A percentile compares a stretch with the other conserved stretches of the same genome.
Conservation (phyloP, 805 yeast genomes). For the Wickerhamia fluorescens region DNA sequence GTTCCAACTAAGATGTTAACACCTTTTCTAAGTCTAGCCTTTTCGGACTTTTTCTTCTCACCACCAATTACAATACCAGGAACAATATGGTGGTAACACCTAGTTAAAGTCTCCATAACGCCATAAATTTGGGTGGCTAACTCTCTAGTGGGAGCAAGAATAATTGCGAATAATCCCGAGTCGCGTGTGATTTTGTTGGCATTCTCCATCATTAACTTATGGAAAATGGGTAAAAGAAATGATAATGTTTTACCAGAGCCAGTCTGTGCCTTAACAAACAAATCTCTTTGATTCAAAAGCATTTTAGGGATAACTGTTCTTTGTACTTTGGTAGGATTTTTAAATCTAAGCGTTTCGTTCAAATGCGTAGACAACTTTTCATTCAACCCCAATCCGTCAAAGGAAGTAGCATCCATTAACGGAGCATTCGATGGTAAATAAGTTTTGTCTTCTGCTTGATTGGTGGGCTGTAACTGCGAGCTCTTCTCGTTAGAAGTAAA, state of each 20-base stretch:
- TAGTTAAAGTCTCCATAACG: conserved; percentile 65
- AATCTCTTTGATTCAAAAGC: conserved; percentile 44
- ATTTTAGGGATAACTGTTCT: conserved; percentile 67
- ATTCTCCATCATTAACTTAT: conserved; percentile 54
- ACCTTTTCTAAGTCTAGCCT: conserved; percentile 92
- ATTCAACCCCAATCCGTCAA: conserved; percentile 64
- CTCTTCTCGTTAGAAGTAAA: conserved; percentile 41
- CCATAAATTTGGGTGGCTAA: conserved; percentile 83
- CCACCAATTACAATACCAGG: conserved; percentile 98
- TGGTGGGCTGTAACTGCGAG: conserved; percentile 54
- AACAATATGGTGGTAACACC: conserved; percentile 80
- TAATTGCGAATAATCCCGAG: conserved; percentile 82
- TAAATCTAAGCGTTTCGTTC: conserved; percentile 45
- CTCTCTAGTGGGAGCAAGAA: conserved; percentile 92
- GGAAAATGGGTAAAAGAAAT: conserved; percentile 75
- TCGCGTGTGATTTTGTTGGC: conserved; percentile 42
- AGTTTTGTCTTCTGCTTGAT: conserved; percentile 24
- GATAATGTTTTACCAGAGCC: conserved; percentile 97
- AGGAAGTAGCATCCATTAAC: conserved; percentile 57
- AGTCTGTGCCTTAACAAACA: conserved; percentile 92
- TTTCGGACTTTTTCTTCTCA: conserved; percentile 94
- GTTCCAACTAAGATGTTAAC: conserved; percentile 95
- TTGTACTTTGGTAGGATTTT: conserved; percentile 83
- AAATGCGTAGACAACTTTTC: conserved; percentile 48
- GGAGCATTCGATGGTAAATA: conserved; percentile 72